Base-by-base conservation (phyloP, 257 asterid genomes). In the Eustoma russellianum region DNA sequence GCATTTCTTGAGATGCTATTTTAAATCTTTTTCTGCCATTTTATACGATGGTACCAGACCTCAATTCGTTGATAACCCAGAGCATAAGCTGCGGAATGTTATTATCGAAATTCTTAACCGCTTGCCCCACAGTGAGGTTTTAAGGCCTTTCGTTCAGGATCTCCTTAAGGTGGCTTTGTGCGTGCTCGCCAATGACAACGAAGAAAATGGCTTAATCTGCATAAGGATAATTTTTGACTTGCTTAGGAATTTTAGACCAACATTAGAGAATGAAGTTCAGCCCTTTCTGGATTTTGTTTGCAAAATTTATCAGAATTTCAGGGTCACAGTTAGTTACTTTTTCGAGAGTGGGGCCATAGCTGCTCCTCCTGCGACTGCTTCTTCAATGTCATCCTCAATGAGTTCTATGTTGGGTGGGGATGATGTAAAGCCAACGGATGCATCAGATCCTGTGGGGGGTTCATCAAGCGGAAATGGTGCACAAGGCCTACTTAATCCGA, bases 111-210 rank as follows among this genome's bases (percentile, higher is more conserved):
- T 92, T 60, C 95, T 92, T 48, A 92, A 92, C 64, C 94, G 99
- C 30, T 74, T 92, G 38, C 99, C 99, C n/a, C 99, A 85, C 61
- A 88, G 97, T 13, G 97, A 92, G 72, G 99, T 92, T 55, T 83
- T 92, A 17, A 75, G 99, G 70, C 95, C 99, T 30, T 92, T 88
- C 41, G 97, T 88, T 53, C 95, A 78, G 83, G 95, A 92, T 59
- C 95, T 92, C 46, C 84, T 92, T 18, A 92, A 88, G 75, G 95
- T 92, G 41, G 93, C 99, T n/a, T 88, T 92, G 95, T 95, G 85
- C 14, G 97, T 92, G 2, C 82, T 92, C 38, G 88, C 93, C 0
- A 72, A 79, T 4, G 99, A 88, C 70, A 92, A 92, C 28, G 99
- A 92, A 74, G 99, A 92, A 46, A 92, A 92, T 66, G 99, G 99